These are phyloP conservation scores for Xylona heveae DNA, from an alignment of 495 filamentous ascomycete genomes.

Conservation along the genomic window DNA sequence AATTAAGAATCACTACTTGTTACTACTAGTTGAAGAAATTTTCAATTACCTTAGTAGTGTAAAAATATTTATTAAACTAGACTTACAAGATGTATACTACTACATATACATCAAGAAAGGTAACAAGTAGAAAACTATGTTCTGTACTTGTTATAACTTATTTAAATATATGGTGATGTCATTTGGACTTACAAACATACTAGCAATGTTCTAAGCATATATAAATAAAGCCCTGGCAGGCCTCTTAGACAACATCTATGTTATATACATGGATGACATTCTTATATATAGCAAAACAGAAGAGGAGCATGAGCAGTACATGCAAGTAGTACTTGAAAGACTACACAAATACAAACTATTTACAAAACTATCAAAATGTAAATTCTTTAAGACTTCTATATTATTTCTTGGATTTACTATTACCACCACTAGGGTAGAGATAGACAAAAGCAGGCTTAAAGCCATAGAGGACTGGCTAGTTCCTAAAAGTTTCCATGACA, in stretches of 20 bases:
- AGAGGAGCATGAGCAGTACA: conserved; percentile 7
- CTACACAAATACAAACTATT: not conserved
- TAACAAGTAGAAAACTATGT: conserved; percentile 5
- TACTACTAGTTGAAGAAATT: conserved; percentile 5
- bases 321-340: conserved; percentile 7
- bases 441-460: conserved; percentile 1
- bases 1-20: conserved; percentile 6
- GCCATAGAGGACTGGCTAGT: conserved; percentile 3
- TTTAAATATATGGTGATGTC: conserved; percentile 14
- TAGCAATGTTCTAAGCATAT: conserved; percentile 11
- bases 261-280: conserved; percentile 12
- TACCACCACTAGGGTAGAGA: not conserved
- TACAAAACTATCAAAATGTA: conserved; percentile 1
- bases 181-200: conserved; percentile 13
- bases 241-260: conserved; percentile 6
- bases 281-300: conserved; percentile 9
- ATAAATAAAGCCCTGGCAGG: conserved; percentile 11
- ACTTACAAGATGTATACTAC: conserved; percentile 5
- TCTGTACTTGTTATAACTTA: conserved; percentile 1
- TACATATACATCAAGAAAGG: conserved; percentile 1
- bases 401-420: conserved; percentile 3
- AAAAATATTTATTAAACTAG: conserved; percentile 6
- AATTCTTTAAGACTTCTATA: not conserved
- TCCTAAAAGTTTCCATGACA: not conserved
- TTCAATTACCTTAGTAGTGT: conserved; percentile 2